Conservation (phyloP, 139 green algal species). For the Parachlorella kessleri region DNA sequence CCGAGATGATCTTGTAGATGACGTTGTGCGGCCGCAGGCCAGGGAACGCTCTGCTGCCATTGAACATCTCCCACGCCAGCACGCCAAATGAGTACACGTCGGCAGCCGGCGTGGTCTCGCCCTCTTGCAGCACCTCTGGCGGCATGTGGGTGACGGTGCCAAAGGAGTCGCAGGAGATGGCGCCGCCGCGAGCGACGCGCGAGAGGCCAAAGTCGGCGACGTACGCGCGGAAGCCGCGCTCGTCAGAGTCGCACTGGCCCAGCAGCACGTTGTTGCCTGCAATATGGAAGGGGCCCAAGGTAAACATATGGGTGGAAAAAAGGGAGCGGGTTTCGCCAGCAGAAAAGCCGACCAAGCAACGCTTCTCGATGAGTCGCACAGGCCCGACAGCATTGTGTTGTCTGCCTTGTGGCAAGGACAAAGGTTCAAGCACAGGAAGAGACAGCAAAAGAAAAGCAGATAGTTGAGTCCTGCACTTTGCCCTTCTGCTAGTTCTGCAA, state of each 20-base stretch:
- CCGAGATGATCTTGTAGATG: conserved; percentile 22
- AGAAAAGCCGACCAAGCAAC: too few species aligned
- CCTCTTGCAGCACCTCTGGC: conserved; percentile 64
- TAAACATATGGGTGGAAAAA: too few species aligned
- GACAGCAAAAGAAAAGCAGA: too few species aligned
- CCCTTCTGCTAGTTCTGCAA: too few species aligned
- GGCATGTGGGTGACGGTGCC: conserved; percentile 72
- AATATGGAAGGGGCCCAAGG: neutral
- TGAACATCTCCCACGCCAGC: conserved; percentile 65
- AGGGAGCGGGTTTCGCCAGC: too few species aligned
- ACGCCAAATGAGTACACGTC: conserved; percentile 56
- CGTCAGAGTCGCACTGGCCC: conserved; percentile 22
- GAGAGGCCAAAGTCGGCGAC: conserved; percentile 77
- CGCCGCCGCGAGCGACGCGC: conserved; percentile 23
- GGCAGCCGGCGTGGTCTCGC: conserved; percentile 20
- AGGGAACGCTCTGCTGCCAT: conserved; percentile 14
- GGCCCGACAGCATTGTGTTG: too few species aligned
- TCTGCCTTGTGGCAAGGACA: too few species aligned
- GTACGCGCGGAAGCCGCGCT: conserved; percentile 55
- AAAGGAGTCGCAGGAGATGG: conserved; percentile 35
- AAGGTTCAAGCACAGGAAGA: too few species aligned
- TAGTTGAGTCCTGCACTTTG: too few species aligned
- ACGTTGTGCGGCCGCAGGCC: conserved; percentile 19
- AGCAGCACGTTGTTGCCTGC: conserved; percentile 58
- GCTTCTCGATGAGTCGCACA: too few species aligned